Conservation (phyloP, 768 basidiomycete genomes). For the Cubamyces lactineus region DNA sequence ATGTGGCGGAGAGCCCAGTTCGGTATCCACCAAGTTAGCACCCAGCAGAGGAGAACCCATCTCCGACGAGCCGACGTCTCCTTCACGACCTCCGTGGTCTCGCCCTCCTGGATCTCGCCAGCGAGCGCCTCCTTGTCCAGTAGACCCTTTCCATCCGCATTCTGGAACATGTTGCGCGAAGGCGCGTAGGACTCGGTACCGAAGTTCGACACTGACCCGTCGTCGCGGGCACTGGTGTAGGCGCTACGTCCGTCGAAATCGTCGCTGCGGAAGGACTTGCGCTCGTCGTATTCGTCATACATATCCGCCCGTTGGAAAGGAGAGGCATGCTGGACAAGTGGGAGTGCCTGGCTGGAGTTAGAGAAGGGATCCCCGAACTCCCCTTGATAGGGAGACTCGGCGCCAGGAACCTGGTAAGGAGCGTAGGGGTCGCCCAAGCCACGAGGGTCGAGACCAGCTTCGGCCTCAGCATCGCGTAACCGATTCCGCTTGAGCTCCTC, state of each 20-base stretch:
- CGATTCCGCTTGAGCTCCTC: slow-evolving; percentile 87
- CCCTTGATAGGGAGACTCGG: slow-evolving; percentile 45
- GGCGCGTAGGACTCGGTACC: slow-evolving; percentile 95
- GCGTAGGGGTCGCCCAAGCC: slow-evolving; percentile 72
- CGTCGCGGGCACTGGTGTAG: slow-evolving; percentile 77
- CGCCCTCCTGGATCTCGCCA: slow-evolving; percentile 84
- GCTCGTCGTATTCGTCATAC: slow-evolving; percentile 80
- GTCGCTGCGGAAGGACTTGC: slow-evolving; percentile 70
- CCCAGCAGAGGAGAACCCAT: slow-evolving; percentile 89
- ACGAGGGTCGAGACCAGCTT: slow-evolving; percentile 59
- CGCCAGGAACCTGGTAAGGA: slow-evolving; percentile 65
- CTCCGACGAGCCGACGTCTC: slow-evolving; percentile 78
- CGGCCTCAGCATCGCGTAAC: slow-evolving; percentile 73
- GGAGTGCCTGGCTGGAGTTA: slow-evolving; percentile 71
- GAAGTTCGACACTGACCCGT: slow-evolving; percentile 79
- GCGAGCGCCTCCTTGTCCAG: slow-evolving; percentile 83
- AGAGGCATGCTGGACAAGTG: slow-evolving; percentile 82
- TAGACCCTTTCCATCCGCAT: slow-evolving; percentile 70
- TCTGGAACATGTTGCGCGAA: slow-evolving; percentile 94
- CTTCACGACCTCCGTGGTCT: slow-evolving; percentile 85
- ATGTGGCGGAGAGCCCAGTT: slow-evolving; percentile 64
- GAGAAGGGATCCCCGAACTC: slow-evolving; percentile 56
- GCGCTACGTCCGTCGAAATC: slow-evolving; percentile 82
- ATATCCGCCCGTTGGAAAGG: slow-evolving; percentile 77
- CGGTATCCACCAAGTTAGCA: slow-evolving; percentile 93